Percentiles rank a stretch among this genome's conserved stretches.
Evolutionary conservation across 768 basidiomycete species (phyloP).

Genomic region (Suillus placidus): DNA sequence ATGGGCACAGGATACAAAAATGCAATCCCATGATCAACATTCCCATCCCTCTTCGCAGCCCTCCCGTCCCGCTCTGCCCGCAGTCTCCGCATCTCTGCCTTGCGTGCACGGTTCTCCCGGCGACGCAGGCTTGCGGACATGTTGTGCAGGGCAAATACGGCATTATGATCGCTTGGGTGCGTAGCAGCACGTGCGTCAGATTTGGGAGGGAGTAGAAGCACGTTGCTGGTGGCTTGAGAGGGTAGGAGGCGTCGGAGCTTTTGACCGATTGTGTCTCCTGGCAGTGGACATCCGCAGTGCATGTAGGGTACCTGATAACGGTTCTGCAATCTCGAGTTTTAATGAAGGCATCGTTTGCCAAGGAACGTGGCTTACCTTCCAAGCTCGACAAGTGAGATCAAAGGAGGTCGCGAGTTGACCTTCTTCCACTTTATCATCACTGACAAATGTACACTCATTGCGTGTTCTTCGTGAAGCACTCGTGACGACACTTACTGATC

Average conservation of each 20-base stretch:
- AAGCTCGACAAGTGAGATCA: constrained; percentile 52
- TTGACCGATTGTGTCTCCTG: constrained; percentile 49
- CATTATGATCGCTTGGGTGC: constrained; percentile 58
- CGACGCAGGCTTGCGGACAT: constrained; percentile 24
- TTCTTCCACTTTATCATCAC: constrained; percentile 57
- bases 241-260: constrained; percentile 37
- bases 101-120: constrained; percentile 26
- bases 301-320: constrained; percentile 57
- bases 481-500: constrained; percentile 49
- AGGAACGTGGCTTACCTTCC: constrained; percentile 39
- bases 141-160: constrained; percentile 40
- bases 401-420: constrained; percentile 45
- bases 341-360: neutral
- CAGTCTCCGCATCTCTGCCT: constrained; percentile 29
- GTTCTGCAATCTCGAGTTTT: constrained; percentile 26
- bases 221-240: constrained; percentile 5
- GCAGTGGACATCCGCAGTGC: constrained; percentile 59
- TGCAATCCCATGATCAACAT: constrained; percentile 30
- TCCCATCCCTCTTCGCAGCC: constrained; percentile 10
- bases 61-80: constrained; percentile 30
- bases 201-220: constrained; percentile 36
- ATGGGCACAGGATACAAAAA: constrained; percentile 46
- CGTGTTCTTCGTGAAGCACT: neutral
- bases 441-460: constrained; percentile 22
- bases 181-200: constrained; percentile 42